A percentile compares a stretch with the other conserved stretches of the same genome.
Conservation (phyloP, 202 grass and related monocot genomes). For the Carex arenaria region DNA sequence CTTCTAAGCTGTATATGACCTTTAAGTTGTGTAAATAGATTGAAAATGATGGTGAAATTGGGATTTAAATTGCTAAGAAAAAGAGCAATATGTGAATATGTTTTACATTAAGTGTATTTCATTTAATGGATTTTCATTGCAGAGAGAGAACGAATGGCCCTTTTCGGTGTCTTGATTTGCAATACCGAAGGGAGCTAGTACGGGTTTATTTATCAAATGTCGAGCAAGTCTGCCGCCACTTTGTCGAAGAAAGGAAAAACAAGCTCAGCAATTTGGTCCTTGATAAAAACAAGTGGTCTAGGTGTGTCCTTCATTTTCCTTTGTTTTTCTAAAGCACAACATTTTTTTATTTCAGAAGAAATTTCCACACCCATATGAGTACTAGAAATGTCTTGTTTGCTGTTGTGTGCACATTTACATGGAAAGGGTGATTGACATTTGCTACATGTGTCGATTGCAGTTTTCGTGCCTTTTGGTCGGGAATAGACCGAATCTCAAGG, state of each 20-base stretch:
- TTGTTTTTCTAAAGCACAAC: not conserved
- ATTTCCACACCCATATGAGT: not conserved
- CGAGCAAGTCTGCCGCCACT: slow-evolving; percentile 68
- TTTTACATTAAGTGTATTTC: not conserved
- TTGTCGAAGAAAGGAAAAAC: slow-evolving; percentile 54
- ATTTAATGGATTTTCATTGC: slow-evolving; percentile 17
- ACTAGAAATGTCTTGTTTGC: not conserved
- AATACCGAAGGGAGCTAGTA: slow-evolving; percentile 60
- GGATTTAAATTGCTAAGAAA: not conserved
- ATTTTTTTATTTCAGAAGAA: not conserved
- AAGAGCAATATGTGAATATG: not conserved
- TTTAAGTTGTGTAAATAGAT: not conserved
- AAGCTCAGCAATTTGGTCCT: slow-evolving; percentile 57
- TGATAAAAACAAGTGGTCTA: slow-evolving; percentile 65
- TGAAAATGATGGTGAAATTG: not conserved
- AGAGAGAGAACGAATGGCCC: slow-evolving; percentile 72
- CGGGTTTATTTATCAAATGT: slow-evolving; percentile 64
- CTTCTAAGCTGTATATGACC: not conserved
- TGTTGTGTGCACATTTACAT: not conserved
- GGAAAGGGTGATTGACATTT: not conserved
- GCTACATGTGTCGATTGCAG: slow-evolving; percentile 35
- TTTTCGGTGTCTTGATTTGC: slow-evolving; percentile 63
- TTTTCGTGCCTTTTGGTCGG: slow-evolving; percentile 76
- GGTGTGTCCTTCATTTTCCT: slow-evolving; percentile 34
- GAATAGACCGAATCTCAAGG: slow-evolving; percentile 47